Evolutionary conservation across 2,329 filamentous ascomycete genomes (phyloP).

Genomic region (Epichloe sibirici): DNA sequence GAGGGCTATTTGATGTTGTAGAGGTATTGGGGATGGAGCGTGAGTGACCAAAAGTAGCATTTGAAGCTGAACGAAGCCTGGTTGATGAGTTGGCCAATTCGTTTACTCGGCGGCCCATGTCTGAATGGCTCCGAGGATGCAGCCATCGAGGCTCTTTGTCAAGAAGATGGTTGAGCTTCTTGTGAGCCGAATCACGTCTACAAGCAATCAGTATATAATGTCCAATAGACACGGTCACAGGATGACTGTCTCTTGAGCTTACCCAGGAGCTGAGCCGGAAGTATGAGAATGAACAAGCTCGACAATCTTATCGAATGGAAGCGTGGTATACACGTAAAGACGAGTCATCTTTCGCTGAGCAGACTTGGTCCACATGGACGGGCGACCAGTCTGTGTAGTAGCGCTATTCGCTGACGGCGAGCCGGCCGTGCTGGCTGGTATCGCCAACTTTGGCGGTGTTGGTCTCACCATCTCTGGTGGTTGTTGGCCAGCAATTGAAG

Average conservation of each 20-base stretch:
- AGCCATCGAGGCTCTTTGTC: constrained; percentile 48
- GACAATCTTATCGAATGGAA: constrained; percentile 38
- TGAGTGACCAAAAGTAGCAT: neutral
- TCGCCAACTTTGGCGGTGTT: constrained; percentile 3
- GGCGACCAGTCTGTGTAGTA: constrained; percentile 30
- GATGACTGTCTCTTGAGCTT: constrained; percentile 11
- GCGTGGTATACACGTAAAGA: constrained; percentile 44
- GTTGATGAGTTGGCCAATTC: constrained; percentile 29
- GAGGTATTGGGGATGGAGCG: neutral
- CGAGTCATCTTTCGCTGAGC: constrained; percentile 40
- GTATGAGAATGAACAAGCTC: constrained; percentile 30
- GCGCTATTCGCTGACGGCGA: constrained; percentile 4
- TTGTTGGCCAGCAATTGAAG: neutral
- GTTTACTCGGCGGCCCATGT: constrained; percentile 39
- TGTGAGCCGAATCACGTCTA: constrained; percentile 46
- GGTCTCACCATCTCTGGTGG: neutral
- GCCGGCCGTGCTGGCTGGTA: neutral
- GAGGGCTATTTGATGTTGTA: constrained; percentile 4
- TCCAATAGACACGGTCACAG: neutral
- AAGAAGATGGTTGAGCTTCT: constrained; percentile 42
- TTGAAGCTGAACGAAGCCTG: constrained; percentile 10
- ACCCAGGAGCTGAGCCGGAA: constrained; percentile 35
- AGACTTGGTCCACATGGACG: constrained; percentile 42
- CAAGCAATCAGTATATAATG: neutral
- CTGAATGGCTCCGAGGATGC: constrained; percentile 35